Evolutionary conservation across 345 rosid species (phyloP).

Genomic region (Syzygium aqueum): DNA sequence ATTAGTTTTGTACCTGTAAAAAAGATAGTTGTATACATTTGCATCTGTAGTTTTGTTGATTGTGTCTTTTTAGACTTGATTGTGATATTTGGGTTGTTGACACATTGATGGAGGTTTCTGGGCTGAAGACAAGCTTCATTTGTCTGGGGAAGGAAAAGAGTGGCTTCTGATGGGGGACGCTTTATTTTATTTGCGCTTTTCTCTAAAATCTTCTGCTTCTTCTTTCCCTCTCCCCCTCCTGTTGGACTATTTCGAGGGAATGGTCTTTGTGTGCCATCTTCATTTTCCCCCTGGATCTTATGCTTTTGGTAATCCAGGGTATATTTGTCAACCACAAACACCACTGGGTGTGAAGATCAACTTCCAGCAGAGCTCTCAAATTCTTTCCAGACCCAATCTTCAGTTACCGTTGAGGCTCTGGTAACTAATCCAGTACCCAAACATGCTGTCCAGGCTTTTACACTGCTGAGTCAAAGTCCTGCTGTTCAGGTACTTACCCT

Average conservation of each 20-base stretch:
- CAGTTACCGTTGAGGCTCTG: constrained; percentile 9
- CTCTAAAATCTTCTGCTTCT: background rate
- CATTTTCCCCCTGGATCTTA: background rate
- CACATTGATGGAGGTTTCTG: background rate
- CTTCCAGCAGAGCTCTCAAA: constrained; percentile 8
- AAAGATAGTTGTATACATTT: background rate
- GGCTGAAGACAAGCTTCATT: background rate
- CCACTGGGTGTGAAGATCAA: constrained; percentile 4
- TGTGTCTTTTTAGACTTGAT: background rate
- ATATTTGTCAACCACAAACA: constrained; percentile 24
- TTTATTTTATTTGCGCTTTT: background rate
- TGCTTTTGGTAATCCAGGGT: constrained; percentile 22
- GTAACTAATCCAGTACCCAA: constrained; percentile 19
- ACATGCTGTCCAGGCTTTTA: constrained; percentile 51
- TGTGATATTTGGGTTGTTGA: background rate
- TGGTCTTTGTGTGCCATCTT: background rate
- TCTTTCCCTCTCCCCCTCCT: background rate
- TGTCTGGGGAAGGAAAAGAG: background rate
- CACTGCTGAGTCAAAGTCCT: constrained; percentile 47
- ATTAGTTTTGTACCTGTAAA: background rate
- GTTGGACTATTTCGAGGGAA: background rate
- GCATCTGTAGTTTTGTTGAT: background rate
- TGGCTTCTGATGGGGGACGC: background rate
- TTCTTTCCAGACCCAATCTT: constrained; percentile 24
- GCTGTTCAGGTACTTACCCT: constrained; percentile 39